Conservation (phyloP, 73 alveolate species). For the Blepharisma stoltei region DNA sequence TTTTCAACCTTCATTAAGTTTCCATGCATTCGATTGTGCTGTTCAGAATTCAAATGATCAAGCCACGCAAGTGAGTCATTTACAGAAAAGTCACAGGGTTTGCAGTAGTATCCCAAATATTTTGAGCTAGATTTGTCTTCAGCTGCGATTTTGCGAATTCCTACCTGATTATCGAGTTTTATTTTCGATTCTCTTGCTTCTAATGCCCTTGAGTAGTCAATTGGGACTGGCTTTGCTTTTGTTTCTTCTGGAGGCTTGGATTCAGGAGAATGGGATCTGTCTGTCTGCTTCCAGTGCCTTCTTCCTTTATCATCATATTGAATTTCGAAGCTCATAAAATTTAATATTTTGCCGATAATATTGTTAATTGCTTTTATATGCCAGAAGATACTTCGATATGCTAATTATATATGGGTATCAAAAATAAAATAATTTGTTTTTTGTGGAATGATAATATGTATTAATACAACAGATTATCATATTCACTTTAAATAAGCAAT, state of each 20-base stretch:
- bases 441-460: too few relatives aligned
- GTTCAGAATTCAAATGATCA: conserved; percentile 15
- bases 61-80: conserved; percentile 10
- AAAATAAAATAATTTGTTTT: too few relatives aligned
- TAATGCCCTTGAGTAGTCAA: conserved; percentile 17
- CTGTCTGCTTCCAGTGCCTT: conserved; percentile 3
- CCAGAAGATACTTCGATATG: too few relatives aligned
- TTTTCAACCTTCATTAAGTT: conserved; percentile 23
- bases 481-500: too few relatives aligned
- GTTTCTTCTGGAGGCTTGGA: neutral
- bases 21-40: neutral
- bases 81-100: neutral
- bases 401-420: too few relatives aligned
- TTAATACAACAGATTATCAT: too few relatives aligned
- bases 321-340: too few relatives aligned
- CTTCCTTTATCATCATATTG: conserved; percentile 20
- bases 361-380: too few relatives aligned
- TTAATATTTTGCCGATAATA: too few relatives aligned
- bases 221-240: neutral
- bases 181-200: conserved; percentile 1
- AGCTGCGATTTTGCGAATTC: neutral
- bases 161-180: neutral
- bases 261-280: neutral
- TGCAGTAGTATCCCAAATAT: neutral
- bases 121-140: neutral